These are phyloP conservation scores for Suhomyces vadensis DNA, from an alignment of 805 yeast genomes.

Conservation along the genomic window DNA sequence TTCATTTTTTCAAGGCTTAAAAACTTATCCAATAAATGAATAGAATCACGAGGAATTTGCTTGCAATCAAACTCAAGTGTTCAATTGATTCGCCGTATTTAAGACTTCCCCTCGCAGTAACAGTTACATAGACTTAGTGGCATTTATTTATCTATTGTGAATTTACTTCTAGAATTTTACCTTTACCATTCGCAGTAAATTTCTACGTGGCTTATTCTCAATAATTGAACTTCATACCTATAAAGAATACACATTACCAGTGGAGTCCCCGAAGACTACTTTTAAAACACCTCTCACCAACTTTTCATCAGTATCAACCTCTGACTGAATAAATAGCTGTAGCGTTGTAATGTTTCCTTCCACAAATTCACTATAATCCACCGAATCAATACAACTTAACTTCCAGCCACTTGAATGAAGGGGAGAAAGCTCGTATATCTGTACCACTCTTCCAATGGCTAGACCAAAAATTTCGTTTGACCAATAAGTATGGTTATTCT, in stretches of 20 bases:
- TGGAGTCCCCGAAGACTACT: slow-evolving; percentile 54
- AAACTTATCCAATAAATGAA: too few species aligned
- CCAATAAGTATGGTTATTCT: slow-evolving; percentile 39
- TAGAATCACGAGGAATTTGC: too few species aligned
- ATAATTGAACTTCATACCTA: background rate
- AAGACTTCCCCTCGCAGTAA: too few species aligned
- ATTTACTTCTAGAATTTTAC: slow-evolving; percentile 10
- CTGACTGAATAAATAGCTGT: slow-evolving; percentile 28
- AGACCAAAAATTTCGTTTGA: slow-evolving; percentile 35
- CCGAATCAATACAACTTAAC: slow-evolving; percentile 6
- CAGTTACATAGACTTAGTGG: too few species aligned
- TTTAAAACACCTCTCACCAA: slow-evolving; percentile 37
- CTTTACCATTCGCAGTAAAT: too few species aligned
- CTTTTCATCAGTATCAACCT: slow-evolving; percentile 38
- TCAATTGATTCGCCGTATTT: too few species aligned
- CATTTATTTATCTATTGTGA: too few species aligned
- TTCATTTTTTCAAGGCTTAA: too few species aligned
- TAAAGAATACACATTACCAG: slow-evolving; percentile 48
- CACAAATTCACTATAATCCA: slow-evolving; percentile 4
- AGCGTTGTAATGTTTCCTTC: slow-evolving; percentile 29
- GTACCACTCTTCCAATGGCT: slow-evolving; percentile 21
- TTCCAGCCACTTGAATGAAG: slow-evolving; percentile 15
- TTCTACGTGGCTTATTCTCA: too few species aligned
- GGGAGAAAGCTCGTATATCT: slow-evolving; percentile 23
- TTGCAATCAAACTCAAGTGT: too few species aligned